These are phyloP conservation scores for Auriscalpium microsporum DNA, from an alignment of 768 basidiomycete species.

Conservation along the genomic window DNA sequence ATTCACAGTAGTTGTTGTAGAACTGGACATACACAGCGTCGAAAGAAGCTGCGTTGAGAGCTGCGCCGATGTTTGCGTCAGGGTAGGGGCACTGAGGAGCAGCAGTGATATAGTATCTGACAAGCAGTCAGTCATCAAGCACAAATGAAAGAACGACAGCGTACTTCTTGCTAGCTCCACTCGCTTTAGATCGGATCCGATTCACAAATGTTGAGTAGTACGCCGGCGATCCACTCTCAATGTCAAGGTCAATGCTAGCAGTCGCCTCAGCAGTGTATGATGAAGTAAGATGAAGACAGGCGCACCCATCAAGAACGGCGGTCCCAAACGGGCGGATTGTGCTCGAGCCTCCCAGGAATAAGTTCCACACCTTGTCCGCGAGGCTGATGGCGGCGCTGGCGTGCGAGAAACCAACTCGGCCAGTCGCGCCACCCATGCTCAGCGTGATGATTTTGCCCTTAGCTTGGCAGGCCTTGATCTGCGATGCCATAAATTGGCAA, in stretches of 20 bases:
- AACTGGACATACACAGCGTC: slow-evolving; percentile 43
- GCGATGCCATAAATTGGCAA: slow-evolving; percentile 33
- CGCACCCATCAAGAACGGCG: slow-evolving; percentile 41
- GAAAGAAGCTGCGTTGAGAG: slow-evolving; percentile 27
- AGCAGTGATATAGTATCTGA: slow-evolving; percentile 28
- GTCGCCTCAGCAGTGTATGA: background rate
- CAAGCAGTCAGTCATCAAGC: no score
- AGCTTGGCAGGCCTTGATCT: slow-evolving; percentile 39
- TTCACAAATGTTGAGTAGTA: slow-evolving; percentile 32
- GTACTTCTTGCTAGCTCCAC: slow-evolving; percentile 28
- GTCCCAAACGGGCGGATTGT: slow-evolving; percentile 36
- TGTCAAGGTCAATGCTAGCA: slow-evolving; percentile 30
- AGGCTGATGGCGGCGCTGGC: slow-evolving; percentile 31
- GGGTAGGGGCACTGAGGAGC: slow-evolving; percentile 34
- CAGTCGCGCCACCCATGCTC: slow-evolving; percentile 39
- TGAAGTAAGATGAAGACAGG: background rate
- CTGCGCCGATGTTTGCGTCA: slow-evolving; percentile 26
- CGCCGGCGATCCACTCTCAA: slow-evolving; percentile 26
- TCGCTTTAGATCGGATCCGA: slow-evolving; percentile 25
- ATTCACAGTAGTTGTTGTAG: slow-evolving; percentile 40
- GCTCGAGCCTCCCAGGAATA: slow-evolving; percentile 40
- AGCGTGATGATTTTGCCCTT: slow-evolving; percentile 41
- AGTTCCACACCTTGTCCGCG: slow-evolving; percentile 34
- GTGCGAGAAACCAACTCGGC: slow-evolving; percentile 29
- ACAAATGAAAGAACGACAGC: slow-evolving; percentile 3